Evolutionary conservation across 2,329 filamentous ascomycete genomes (phyloP).

Genomic region (Bretziella fagacearum): DNA sequence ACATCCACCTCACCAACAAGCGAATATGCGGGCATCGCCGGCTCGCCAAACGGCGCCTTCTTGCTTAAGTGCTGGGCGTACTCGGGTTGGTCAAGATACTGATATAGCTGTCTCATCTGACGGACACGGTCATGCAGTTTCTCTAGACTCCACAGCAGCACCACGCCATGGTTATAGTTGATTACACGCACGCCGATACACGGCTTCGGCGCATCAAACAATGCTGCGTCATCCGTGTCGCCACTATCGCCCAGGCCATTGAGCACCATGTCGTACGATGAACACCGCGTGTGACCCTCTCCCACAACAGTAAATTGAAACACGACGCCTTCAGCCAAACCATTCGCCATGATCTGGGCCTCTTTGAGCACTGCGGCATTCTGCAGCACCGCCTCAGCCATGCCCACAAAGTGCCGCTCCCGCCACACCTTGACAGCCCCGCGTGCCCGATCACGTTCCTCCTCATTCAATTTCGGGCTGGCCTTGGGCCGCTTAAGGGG

Average conservation of each 20-base stretch:
- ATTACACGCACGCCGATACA: slow-evolving; percentile 82
- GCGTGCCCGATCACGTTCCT: slow-evolving; percentile 54
- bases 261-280: slow-evolving; percentile 90
- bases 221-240: slow-evolving; percentile 59
- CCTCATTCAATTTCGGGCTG: slow-evolving; percentile 48
- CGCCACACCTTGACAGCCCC: slow-evolving; percentile 59
- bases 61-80: slow-evolving; percentile 85
- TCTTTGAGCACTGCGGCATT: slow-evolving; percentile 81
- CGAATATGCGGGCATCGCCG: slow-evolving; percentile 82
- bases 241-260: slow-evolving; percentile 79
- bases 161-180: slow-evolving; percentile 71
- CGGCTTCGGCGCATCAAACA: slow-evolving; percentile 71
- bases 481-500: slow-evolving; percentile 43
- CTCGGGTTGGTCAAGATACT: slow-evolving; percentile 89
- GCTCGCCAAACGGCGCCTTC: slow-evolving; percentile 83
- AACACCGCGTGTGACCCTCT: slow-evolving; percentile 70
- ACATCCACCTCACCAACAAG: slow-evolving; percentile 87
- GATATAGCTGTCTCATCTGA: slow-evolving; percentile 90
- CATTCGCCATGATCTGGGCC: slow-evolving; percentile 93
- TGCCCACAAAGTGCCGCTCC: slow-evolving; percentile 70
- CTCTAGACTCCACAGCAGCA: slow-evolving; percentile 86
- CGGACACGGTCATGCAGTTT: slow-evolving; percentile 78
- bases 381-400: slow-evolving; percentile 83
- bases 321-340: slow-evolving; percentile 78
- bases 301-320: slow-evolving; percentile 94